Evolutionary conservation across 106 monocot genomes (phyloP).

Genomic region (Vanilla planifolia): DNA sequence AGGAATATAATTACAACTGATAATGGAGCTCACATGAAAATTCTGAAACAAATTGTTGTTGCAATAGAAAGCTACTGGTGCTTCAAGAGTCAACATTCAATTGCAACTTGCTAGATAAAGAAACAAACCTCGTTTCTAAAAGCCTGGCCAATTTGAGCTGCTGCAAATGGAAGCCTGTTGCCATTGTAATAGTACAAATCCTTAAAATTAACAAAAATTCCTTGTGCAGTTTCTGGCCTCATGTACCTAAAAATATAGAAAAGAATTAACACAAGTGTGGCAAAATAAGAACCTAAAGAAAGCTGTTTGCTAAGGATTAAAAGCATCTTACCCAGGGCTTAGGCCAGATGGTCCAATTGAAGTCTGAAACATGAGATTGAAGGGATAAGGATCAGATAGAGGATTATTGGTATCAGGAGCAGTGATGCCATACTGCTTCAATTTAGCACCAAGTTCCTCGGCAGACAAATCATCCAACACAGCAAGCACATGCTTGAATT

Average conservation of each 20-base stretch:
- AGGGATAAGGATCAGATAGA: slow-evolving; percentile 88
- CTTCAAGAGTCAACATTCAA: too few relatives aligned
- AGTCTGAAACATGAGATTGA: slow-evolving; percentile 99
- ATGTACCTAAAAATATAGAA: slow-evolving; percentile 54
- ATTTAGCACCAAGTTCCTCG: slow-evolving; percentile 67
- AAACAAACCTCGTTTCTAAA: slow-evolving; percentile 89
- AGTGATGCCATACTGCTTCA: slow-evolving; percentile 82
- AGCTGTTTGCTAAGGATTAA: neutral
- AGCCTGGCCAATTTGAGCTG: slow-evolving; percentile 90
- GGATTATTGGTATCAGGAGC: slow-evolving; percentile 88
- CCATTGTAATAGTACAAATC: slow-evolving; percentile 96
- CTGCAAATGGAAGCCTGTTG: slow-evolving; percentile 93
- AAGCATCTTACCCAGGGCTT: slow-evolving; percentile 51
- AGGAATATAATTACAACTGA: too few relatives aligned
- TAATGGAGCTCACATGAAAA: too few relatives aligned
- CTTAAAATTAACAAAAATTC: slow-evolving; percentile 96
- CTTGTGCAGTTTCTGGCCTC: slow-evolving; percentile 97
- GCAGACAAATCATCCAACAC: slow-evolving; percentile 74
- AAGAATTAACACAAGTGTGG: neutral
- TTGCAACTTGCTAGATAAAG: too few relatives aligned
- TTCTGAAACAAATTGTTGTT: too few relatives aligned
- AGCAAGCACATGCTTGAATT: slow-evolving; percentile 66
- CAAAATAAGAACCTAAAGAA: neutral
- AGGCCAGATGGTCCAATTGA: slow-evolving; percentile 86
- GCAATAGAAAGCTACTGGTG: too few relatives aligned